These are phyloP conservation scores for Corylus heterophylla DNA, from an alignment of 306 rosid genomes.

Conservation along the genomic window DNA sequence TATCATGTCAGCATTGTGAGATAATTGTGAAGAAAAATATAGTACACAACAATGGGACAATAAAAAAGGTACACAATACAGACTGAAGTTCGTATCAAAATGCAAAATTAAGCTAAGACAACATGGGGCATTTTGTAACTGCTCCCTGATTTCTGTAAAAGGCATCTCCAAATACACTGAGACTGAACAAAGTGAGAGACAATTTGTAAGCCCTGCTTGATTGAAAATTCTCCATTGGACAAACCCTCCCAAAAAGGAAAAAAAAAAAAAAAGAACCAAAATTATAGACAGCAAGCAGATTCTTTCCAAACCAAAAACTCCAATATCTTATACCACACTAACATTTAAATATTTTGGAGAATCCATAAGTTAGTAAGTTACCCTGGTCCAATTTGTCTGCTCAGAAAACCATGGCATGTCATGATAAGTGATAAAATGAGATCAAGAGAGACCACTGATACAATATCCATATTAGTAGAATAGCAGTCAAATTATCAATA, in stretches of 20 bases:
- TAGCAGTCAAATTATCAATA: slow-evolving; percentile 26
- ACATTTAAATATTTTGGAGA: too few relatives aligned
- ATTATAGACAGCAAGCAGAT: too few relatives aligned
- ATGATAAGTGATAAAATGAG: slow-evolving; percentile 1
- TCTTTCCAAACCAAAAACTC: too few relatives aligned
- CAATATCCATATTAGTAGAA: slow-evolving; percentile 19
- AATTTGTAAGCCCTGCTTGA: not conserved
- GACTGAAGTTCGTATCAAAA: not conserved
- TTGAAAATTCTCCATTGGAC: not conserved
- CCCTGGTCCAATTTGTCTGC: not conserved
- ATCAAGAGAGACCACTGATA: slow-evolving; percentile 11
- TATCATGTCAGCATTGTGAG: too few relatives aligned
- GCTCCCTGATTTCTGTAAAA: not conserved
- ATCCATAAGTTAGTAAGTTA: not conserved
- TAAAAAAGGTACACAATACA: too few relatives aligned
- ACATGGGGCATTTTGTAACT: not conserved
- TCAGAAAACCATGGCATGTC: not conserved
- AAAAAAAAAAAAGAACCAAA: not conserved
- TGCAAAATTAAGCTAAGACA: not conserved
- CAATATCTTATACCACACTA: too few relatives aligned
- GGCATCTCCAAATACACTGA: not conserved
- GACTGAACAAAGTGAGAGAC: too few relatives aligned
- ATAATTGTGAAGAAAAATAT: too few relatives aligned
- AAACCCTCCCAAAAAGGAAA: not conserved
- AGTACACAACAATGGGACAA: too few relatives aligned